Evolutionary conservation across 164 flowering plant species (phyloP).

Genomic region (Stephania yunnanensis): DNA sequence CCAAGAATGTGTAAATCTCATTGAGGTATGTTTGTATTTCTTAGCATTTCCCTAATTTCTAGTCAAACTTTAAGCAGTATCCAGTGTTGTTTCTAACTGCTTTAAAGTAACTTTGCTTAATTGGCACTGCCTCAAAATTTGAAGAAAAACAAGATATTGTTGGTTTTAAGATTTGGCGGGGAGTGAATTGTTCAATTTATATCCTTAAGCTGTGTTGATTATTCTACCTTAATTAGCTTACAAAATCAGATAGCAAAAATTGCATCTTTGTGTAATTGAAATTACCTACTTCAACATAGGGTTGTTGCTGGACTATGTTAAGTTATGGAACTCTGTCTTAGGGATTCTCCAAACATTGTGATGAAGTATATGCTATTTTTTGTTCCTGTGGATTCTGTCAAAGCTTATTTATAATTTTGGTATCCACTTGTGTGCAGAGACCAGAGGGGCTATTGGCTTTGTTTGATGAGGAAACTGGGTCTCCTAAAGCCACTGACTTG

Average conservation of each 20-base stretch:
- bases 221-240: neutral
- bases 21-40: constrained; percentile 39
- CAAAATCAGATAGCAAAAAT: neutral
- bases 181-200: neutral
- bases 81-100: neutral
- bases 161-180: neutral
- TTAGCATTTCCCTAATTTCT: neutral
- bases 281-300: neutral
- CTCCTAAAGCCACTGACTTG: constrained; percentile 70
- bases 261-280: neutral
- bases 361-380: neutral
- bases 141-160: neutral
- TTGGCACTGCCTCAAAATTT: neutral
- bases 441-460: constrained; percentile 70
- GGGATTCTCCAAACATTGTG: neutral
- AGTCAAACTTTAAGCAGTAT: neutral
- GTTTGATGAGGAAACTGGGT: constrained; percentile 80
- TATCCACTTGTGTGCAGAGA: constrained; percentile 50
- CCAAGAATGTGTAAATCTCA: constrained; percentile 70
- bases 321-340: neutral
- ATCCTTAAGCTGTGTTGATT: too few species aligned
- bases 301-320: neutral
- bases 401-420: neutral
- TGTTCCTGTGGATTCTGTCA: neutral
- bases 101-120: neutral